Base-by-base conservation (phyloP, 2,329 filamentous ascomycete genomes). In the Aureobasidium sp. region DNA sequence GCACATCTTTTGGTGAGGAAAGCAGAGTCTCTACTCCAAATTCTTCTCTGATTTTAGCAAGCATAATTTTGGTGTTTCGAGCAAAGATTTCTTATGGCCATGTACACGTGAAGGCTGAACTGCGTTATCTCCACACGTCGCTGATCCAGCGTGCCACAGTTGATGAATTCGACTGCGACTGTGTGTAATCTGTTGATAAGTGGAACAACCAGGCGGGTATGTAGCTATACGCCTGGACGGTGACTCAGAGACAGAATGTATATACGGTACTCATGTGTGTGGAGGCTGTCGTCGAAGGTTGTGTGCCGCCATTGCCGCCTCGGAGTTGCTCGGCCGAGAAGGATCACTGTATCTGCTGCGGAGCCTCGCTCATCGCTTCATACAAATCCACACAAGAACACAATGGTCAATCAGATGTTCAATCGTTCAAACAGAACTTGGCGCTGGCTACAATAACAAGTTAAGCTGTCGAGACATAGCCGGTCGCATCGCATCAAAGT, bases 31-130 rank as follows among this genome's bases (percentile, higher is more conserved):
- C 50, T 33, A 67, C 38, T 31, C 66, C 66, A n/a, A 67, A 33
- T 23, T 67, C 66, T 23, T 67, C 65, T 43, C 47, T 62, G 42
- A 62, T 29, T 33, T 62, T 66, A 25, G 64, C 45, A 25, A 65
- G 27, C 45, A 65, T 62, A 2, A 33, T 51, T 11, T 23, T 53
- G 9, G 31, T 53, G 31, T 36, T 18, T 13, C 25, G 50, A 4
- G 6, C 43, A 36, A 33, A 20, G 8, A 53, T 29, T 1, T 36
- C 15, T 36, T 23, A 29, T 23, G 29, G 11, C 36, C 50, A 23
- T 25, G 20, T 36, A 25, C 9, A 29, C 20, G 48, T 11, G 5
- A n/a, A n/a, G 25, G 27, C n/a, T n/a, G 2, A 27, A 8, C 15
- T 25, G 29, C 29, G 47, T 16, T 50, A 8, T n/a, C 29, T 51